Evolutionary conservation across 2,329 filamentous ascomycete genomes (phyloP), one percentile per base, ranked within the genome.

Genomic region (Dothistroma pini): DNA sequence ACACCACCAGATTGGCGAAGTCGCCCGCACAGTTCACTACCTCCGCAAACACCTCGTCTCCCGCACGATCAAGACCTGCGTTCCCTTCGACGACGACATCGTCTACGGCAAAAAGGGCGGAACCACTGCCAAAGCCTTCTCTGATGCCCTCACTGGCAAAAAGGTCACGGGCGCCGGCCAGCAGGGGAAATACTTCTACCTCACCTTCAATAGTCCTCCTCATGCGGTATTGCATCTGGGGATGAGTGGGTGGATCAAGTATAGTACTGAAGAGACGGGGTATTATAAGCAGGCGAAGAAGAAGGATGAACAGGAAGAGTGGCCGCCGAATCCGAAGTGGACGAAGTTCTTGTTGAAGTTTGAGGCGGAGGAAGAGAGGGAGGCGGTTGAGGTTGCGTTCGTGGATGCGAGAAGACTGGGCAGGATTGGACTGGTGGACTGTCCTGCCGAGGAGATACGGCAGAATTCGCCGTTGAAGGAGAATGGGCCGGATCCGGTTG

Each of bases 111-210:
- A 97, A 76, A 44, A 53, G 31, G 92, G 87, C 21, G 92, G 93
- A 32, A 96, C 90, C 0, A 90, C 84, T 19, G 90, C 88, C 0
- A 75, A 84, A 0, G 89, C 88, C 32, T 92, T 99, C 64, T 81
- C 90, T 68, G 83, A 85, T 58, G 86, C 89, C 0, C 80, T 97
- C 71, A 82, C 82, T 3, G 91, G 91, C 4, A 93, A 89, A 71
- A 91, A 86, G 71, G 86, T 89, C 34, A 69, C 83, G 47, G 83
- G 82, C 57, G 90, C 89, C 4, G 90, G 89, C 4, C 91, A 89
- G 62, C 95, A 97, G 74, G 95, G 95, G 10, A 99, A 97, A 83
- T 97, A 97, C 73, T 97, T 99, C 75, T 99, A 95, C 81, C 81
- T 97, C 22, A 87, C 91, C 41, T 89, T 90, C 84, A 83, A 84